Evolutionary conservation across 352 stramenopile genomes (phyloP), one percentile per base, ranked within the genome.

Genomic region (Phytophthora sp.): DNA sequence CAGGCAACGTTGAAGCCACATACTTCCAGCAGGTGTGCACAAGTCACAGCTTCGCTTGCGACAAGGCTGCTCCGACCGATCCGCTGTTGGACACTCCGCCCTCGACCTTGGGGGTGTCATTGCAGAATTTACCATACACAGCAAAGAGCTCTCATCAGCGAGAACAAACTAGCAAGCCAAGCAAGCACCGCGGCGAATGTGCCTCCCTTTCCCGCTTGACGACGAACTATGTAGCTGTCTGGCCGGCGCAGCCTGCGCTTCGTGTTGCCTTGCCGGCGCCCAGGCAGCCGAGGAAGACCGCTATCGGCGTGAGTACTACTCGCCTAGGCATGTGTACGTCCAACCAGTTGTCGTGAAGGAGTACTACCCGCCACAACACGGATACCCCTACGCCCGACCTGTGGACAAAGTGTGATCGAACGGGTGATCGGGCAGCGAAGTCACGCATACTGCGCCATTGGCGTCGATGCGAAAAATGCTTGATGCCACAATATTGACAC

Each of bases 161-260:
- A 49, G 30, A 37, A 31, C 17, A 30, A 10, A 37, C 23, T 3
- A 23, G 17, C n/a, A 21, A 49, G 20, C 3, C 34, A 5, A 49
- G 11, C 37, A 54, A 55, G 15, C 24, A 50, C 23, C 34, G 38
- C 15, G 30, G 12, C 35, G 17, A 54, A 74, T 69, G 65, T 74
- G 59, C 48, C 44, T 66, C 51, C 39, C 44, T 17, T 42, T 69
- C 48, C 55, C 58, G 26, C 32, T 66, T 32, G 34, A 32, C 18
- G 58, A 73, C 24, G 65, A 69, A 39, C 54, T 74, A 13, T 58
- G 58, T 21, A 69, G 65, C 58, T 73, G 58, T 50, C 59, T 73
- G 13, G 62, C 50, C 44, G 58, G 64, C 18, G 64, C 58, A 13
- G 53, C 41, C 9, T 73, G 64, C 18, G 64, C 58, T 17, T 73